Conservation (phyloP, 192 early-diverging fungal genomes). For the Podila clonocystis region DNA sequence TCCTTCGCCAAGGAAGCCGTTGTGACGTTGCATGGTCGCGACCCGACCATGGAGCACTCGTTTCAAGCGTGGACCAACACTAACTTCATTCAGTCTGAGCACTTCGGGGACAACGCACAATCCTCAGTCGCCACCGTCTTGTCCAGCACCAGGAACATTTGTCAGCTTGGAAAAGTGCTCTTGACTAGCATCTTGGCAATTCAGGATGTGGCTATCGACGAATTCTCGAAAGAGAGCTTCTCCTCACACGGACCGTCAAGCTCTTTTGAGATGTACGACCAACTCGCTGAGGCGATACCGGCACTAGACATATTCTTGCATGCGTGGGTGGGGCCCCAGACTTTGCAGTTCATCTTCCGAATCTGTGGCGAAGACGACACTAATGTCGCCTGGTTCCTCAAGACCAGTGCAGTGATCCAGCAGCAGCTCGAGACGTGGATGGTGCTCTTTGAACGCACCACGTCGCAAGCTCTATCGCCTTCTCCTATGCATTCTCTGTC, state of each 20-base stretch:
- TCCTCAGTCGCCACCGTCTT: neutral
- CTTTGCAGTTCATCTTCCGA: slow-evolving; percentile 4
- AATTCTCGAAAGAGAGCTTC: neutral
- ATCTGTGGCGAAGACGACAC: slow-evolving; percentile 45
- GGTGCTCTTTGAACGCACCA: neutral
- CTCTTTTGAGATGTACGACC: neutral
- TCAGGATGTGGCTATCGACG: neutral
- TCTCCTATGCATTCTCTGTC: neutral
- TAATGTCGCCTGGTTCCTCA: slow-evolving; percentile 32
- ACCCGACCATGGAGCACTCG: neutral
- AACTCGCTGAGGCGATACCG: neutral
- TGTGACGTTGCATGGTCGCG: neutral
- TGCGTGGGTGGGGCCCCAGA: slow-evolving; percentile 19
- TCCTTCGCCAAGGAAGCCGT: neutral
- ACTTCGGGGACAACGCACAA: neutral
- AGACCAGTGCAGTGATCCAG: slow-evolving; percentile 12
- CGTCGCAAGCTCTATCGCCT: neutral
- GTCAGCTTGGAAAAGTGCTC: neutral
- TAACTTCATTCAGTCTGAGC: no score
- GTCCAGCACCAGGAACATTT: neutral
- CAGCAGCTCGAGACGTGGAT: neutral
- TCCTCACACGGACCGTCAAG: neutral
- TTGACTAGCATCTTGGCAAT: neutral
- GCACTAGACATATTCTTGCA: neutral
- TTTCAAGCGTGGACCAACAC: no score